A percentile compares a stretch with the other conserved stretches of the same genome.
phyloP scores from a whole-genome alignment of 225 moss, liverwort and hornwort species.

The Physcomitrellopsis africana region DNA sequence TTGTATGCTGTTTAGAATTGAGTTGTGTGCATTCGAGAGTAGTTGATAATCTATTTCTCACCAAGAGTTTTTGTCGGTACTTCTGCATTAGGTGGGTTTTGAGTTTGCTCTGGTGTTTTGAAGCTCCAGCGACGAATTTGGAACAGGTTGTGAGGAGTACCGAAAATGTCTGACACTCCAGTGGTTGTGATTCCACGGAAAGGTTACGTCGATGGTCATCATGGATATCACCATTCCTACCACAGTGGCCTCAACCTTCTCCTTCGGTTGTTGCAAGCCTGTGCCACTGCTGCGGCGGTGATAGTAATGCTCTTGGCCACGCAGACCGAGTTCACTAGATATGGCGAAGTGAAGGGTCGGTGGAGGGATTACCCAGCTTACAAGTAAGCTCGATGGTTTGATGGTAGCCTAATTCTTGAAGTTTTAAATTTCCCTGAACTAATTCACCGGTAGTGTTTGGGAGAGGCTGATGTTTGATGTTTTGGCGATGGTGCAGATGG shows the following conservation, averaged over 20 bases:
- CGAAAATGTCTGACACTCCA: conserved; percentile 29
- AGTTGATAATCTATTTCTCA: too few relatives aligned
- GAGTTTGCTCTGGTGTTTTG: too few relatives aligned
- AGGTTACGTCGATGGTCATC: conserved; percentile 19
- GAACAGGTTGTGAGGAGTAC: not conserved
- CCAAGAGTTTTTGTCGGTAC: too few relatives aligned
- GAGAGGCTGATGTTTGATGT: too few relatives aligned
- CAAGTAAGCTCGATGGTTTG: conserved; percentile 32
- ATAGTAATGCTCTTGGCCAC: conserved; percentile 43
- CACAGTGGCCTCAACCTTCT: conserved; percentile 48
- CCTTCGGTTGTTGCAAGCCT: conserved; percentile 38
- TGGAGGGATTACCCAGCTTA: conserved; percentile 51
- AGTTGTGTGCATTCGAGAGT: too few relatives aligned
- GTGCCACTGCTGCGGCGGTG: conserved; percentile 43
- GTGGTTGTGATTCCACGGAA: conserved; percentile 41
- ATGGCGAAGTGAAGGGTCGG: conserved; percentile 31
- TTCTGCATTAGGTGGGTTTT: too few relatives aligned
- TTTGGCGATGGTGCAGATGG: conserved; percentile 47
- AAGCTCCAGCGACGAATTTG: too few relatives aligned
- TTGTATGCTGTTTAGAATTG: too few relatives aligned
- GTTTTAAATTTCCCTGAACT: too few relatives aligned
- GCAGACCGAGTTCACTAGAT: conserved; percentile 4
- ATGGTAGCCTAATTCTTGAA: too few relatives aligned
- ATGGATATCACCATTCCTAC: conserved; percentile 28
- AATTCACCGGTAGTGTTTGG: too few relatives aligned